Conservation (phyloP, 208 protist genomes). For the Crithidia bombi region DNA sequence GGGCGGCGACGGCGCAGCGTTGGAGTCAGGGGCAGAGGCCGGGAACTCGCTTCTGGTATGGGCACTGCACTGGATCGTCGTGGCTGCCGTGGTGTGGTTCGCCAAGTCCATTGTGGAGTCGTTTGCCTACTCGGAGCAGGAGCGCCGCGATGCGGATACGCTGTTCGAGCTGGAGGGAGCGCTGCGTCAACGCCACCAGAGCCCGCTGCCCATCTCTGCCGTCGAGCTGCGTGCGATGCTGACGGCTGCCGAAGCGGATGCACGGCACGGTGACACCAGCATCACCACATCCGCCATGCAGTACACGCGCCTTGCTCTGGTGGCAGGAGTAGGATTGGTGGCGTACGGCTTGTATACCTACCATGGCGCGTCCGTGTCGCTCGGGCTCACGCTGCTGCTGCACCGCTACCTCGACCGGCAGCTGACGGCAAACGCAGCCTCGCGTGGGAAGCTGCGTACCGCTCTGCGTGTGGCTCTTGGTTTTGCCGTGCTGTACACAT, state of each 20-base stretch:
- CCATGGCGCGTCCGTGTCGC: conserved; percentile 32
- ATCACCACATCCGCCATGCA: background rate
- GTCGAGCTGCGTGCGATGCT: conserved; percentile 25
- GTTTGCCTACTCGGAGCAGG: conserved; percentile 74
- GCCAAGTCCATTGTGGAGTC: conserved; percentile 87
- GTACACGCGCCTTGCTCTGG: conserved; percentile 20
- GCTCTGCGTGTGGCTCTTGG: conserved; percentile 38
- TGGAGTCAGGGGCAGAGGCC: conserved; percentile 19
- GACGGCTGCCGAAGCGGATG: conserved; percentile 13
- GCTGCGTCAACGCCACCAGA: conserved; percentile 22
- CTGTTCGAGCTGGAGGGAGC: conserved; percentile 32
- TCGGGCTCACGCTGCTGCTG: conserved; percentile 48
- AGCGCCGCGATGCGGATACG: conserved; percentile 46
- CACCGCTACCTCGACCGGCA: conserved; percentile 49
- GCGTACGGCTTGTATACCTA: conserved; percentile 36
- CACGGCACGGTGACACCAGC: conserved; percentile 1
- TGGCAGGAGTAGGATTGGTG: conserved; percentile 7
- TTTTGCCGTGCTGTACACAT: conserved; percentile 42
- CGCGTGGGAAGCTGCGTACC: conserved; percentile 35
- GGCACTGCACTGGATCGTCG: conserved; percentile 61
- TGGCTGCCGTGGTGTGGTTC: conserved; percentile 79
- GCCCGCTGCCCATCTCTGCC: background rate
- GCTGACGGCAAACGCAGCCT: conserved; percentile 38
- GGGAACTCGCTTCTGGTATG: conserved; percentile 47
- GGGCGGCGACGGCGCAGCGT: conserved; percentile 16